Evolutionary conservation across 441 rosid species (phyloP), one percentile per base, ranked within the genome.

Genomic region (Raphanus hybrid): DNA sequence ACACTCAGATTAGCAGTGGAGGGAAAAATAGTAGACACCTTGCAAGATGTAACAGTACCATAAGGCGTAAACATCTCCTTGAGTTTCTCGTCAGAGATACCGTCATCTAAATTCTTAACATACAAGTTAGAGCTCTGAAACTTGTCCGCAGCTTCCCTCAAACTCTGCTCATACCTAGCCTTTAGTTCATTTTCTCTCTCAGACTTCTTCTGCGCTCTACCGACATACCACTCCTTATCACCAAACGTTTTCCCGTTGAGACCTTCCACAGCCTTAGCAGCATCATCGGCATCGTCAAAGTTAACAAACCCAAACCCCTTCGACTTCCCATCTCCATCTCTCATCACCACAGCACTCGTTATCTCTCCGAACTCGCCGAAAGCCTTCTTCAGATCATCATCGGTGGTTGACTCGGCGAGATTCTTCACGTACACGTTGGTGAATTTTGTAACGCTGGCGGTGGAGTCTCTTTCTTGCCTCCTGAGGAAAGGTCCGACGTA

Each of bases 401-500:
- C 98, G 50, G 80, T 84, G 1, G 90, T 89, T 20, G 83, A 57
- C 43, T 93, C 97, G 0, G 94, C 78, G 7, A 91, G 86, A 84
- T 91, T 91, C 86, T 91, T 93, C 63, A 93, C 91, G 82, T 82
- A 93, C 32, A 93, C 92, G 66, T 93, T 93, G 82, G 89, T 91
- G 81, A 93, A 91, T 66, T 73, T 87, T 3, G 83, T 66, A 60
- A 82, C 85, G 77, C 66, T 87, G 34, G 60, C 32, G 41, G 75
- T 73, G 54, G 87, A 76, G 0, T 93, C 98, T 80, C 97, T 87
- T 74, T 90, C 95, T 80, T 93, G 94, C 78, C 86, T 93, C 80
- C 91, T 89, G 67, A 91, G 88, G 80, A 93, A 93, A 8, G 89
- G 95, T 20, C 96, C 97, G 2, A 93, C 98, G 66, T 81, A 91